Conservation (phyloP, 768 basidiomycete genomes). For the Glaciozyma martinii region DNA sequence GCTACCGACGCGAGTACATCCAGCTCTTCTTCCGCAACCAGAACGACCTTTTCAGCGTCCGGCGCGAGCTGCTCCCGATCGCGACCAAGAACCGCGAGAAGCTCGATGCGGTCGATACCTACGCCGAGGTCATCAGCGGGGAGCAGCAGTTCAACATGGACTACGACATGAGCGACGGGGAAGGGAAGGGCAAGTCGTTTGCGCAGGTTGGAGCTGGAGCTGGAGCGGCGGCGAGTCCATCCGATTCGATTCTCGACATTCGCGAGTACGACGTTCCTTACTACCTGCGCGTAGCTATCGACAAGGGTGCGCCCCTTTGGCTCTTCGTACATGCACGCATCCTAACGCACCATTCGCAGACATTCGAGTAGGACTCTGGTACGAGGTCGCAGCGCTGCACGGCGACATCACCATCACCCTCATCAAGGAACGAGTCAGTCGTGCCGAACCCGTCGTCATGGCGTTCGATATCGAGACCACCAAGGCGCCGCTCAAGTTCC, state of each 20-base stretch:
- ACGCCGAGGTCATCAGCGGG: slow-evolving; percentile 86
- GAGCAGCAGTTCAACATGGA: slow-evolving; percentile 36
- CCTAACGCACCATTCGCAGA: slow-evolving; percentile 44
- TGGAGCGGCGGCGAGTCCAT: slow-evolving; percentile 45
- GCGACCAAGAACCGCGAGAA: slow-evolving; percentile 84
- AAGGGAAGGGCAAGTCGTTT: slow-evolving; percentile 16
- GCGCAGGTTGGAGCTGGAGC: slow-evolving; percentile 18
- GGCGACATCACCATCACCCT: slow-evolving; percentile 66
- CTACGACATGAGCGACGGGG: slow-evolving; percentile 49
- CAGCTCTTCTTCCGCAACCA: slow-evolving; percentile 86
- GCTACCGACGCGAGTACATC: slow-evolving; percentile 80
- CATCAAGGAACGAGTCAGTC: slow-evolving; percentile 79
- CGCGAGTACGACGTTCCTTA: slow-evolving; percentile 96
- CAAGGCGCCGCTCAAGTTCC: slow-evolving; percentile 99
- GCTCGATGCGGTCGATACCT: slow-evolving; percentile 89
- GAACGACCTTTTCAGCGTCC: slow-evolving; percentile 76
- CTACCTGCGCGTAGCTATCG: slow-evolving; percentile 97
- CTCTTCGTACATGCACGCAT: background rate
- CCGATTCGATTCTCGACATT: slow-evolving; percentile 81
- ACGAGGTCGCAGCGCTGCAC: slow-evolving; percentile 57
- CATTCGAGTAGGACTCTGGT: slow-evolving; percentile 97
- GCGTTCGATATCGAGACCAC: slow-evolving; percentile 98
- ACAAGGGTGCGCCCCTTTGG: slow-evolving; percentile 53
- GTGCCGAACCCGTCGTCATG: slow-evolving; percentile 98
- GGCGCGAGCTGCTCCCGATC: slow-evolving; percentile 79